Evolutionary conservation across 371 early-diverging fungal genomes (phyloP), one percentile per base, ranked within the genome.

Genomic region (Mortierella sp.): DNA sequence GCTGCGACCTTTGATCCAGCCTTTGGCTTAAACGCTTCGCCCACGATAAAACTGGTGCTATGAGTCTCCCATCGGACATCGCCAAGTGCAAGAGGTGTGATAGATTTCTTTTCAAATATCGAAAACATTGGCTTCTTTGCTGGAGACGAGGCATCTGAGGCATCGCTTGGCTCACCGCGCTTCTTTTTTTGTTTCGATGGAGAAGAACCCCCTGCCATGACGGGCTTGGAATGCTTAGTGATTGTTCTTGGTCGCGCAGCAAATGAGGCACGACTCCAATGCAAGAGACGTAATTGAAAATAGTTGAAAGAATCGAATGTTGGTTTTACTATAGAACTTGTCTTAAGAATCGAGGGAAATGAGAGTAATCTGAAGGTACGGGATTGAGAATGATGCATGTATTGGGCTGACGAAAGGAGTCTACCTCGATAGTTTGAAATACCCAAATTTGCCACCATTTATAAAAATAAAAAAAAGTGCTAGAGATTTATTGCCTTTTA

Each of bases 1-100:
- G 93, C 91, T 3, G 96, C 95, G 43, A 96, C 85, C 66, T 89
- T 93, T 2, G 76, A 59, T 0, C 72, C 66, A 0, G 69, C 26
- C 40, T 68, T 53, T 1, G 82, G 82, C 19, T 53, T n/a, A 58
- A 64, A 75, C 22, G 82, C 82, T 54, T 72, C 66, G 43, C 82
- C 82, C 28, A 81, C 82, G 32, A 81, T 75, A 45, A 71, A 81
- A 26, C 82, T 81, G 0, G 53, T 66, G 26, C 76, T 72, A 28
- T 75, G 56, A 2, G 75, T 72, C 6, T 51, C 53, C 82, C 82
- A 81, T 2, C 37, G 35, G 37, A 81, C 68, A 3, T 65, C 58
- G 19, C 65, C 75, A 9, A 58, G 68, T 17, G 42, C 49, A 2
- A 57, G 6, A 22, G 66, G 40, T 7, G 43, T 43, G 26, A 12